Evolutionary conservation across 768 basidiomycete genomes (phyloP).

Genomic region (Tubosaeta brunneosetosa): DNA sequence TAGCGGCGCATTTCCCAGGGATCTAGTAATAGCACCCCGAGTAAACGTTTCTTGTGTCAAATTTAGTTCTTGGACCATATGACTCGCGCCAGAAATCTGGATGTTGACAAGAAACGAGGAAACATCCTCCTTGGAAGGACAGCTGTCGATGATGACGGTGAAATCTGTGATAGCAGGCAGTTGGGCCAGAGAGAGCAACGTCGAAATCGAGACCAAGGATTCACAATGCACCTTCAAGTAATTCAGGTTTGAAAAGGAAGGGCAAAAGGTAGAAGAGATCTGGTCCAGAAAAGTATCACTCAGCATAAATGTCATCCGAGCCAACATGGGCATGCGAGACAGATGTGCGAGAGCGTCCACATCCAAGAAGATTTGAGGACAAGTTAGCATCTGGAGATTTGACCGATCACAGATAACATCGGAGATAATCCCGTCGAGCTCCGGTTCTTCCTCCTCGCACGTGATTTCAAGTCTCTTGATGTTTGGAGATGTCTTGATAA

Average conservation of each 20-base stretch:
- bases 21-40: too few relatives aligned
- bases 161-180: neutral
- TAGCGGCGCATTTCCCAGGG: neutral
- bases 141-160: neutral
- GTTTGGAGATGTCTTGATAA: neutral
- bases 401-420: constrained; percentile 2
- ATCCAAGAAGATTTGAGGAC: neutral
- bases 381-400: neutral
- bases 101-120: neutral
- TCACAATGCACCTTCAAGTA: neutral
- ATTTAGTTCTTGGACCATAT: neutral
- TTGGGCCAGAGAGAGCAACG: neutral
- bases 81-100: neutral
- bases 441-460: too few relatives aligned
- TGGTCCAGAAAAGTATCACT: neutral
- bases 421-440: neutral
- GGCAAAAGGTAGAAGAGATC: neutral
- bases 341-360: constrained; percentile 2
- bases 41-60: neutral
- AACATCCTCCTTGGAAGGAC: neutral
- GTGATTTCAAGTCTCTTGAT: neutral
- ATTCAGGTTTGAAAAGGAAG: neutral
- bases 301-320: neutral
- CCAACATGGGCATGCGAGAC: neutral
- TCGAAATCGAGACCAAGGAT: neutral